Conservation (phyloP, 768 basidiomycete species). For the Mrakia gelida region DNA sequence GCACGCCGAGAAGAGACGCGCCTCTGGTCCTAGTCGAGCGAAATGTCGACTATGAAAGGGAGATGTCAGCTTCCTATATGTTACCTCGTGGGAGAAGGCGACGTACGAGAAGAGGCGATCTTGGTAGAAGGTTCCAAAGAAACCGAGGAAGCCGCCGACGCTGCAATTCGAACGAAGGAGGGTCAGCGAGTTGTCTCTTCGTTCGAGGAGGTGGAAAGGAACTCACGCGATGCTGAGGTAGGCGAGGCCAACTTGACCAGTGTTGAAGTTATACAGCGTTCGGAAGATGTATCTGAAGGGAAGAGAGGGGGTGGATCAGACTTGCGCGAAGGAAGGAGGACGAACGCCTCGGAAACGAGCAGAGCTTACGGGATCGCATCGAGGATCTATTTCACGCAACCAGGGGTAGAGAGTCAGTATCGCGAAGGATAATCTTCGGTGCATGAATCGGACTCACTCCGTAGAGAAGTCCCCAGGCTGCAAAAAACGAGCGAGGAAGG, state of each 20-base stretch:
- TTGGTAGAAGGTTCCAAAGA: slow-evolving; percentile 38
- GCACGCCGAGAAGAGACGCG: slow-evolving; percentile 38
- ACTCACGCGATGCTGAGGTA: slow-evolving; percentile 54
- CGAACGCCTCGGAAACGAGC: slow-evolving; percentile 36
- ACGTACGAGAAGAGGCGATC: slow-evolving; percentile 40
- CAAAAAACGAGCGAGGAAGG: not conserved
- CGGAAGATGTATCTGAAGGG: slow-evolving; percentile 51
- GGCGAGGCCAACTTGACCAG: slow-evolving; percentile 57
- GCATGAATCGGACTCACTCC: slow-evolving; percentile 47
- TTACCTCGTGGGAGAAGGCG: not conserved
- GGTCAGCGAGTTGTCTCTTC: not conserved
- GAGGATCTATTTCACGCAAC: not conserved
- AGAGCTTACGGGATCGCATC: not conserved
- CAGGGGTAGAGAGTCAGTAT: not conserved
- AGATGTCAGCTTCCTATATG: not conserved
- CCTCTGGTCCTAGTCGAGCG: slow-evolving; percentile 40
- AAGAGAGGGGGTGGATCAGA: not conserved
- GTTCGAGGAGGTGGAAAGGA: not conserved
- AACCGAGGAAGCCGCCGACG: slow-evolving; percentile 37
- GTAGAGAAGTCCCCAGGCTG: slow-evolving; percentile 72
- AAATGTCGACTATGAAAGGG: slow-evolving; percentile 29
- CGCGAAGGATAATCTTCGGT: not conserved
- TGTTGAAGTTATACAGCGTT: slow-evolving; percentile 57
- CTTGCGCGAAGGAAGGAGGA: slow-evolving; percentile 23
- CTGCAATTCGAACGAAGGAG: slow-evolving; percentile 31